Evolutionary conservation across 2,329 filamentous ascomycete genomes (phyloP), one percentile per base, ranked within the genome.

Genomic region (Epichloe amarillans): DNA sequence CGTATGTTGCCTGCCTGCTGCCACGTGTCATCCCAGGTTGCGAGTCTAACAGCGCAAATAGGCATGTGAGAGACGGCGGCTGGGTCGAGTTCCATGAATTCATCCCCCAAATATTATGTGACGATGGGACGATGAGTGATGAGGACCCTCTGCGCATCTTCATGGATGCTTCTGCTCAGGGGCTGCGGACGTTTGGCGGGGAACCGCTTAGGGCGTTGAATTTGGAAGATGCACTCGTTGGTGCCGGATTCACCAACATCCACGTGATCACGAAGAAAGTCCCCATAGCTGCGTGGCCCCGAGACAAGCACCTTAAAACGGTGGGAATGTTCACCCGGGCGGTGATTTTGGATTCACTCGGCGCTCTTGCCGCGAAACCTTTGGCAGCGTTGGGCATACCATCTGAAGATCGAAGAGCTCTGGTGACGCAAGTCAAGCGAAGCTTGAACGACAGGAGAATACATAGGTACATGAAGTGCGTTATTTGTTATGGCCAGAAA

Each of bases 61-160:
- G 68, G 10, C 63, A 74, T 50, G 56, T 74, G 11, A 66, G 61
- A 41, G 66, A 68, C 0, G 74, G 74, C n/a, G 74, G 73, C 44
- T 76, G 72, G 70, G 63, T 77, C 37, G 74, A 77, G 54, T 69
- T 74, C 40, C 71, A 74, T 21, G 74, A 76, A 48, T 62, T 73
- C 33, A 65, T 69, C 43, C 64, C 64, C 64, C 61, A 61, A 23
- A 63, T 72, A 12, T 59, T 63, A 30, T 74, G 67, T 53, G 72
- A 75, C 53, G 69, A 74, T 49, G 66, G 60, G 41, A 70, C 70
- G 10, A 72, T 75, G 66, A 57, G 60, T 2, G 57, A 63, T 3
- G 64, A 72, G 49, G 66, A 73, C 43, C 61, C 66, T 3, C 56
- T 73, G 37, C 58, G 57, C 23, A 55, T 60, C 7, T 67, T 69